Percentiles rank a stretch among this genome's conserved stretches.
These are phyloP conservation scores for Fusarium sambucinum DNA, from an alignment of 2,329 filamentous ascomycete species.

Conservation along the genomic window DNA sequence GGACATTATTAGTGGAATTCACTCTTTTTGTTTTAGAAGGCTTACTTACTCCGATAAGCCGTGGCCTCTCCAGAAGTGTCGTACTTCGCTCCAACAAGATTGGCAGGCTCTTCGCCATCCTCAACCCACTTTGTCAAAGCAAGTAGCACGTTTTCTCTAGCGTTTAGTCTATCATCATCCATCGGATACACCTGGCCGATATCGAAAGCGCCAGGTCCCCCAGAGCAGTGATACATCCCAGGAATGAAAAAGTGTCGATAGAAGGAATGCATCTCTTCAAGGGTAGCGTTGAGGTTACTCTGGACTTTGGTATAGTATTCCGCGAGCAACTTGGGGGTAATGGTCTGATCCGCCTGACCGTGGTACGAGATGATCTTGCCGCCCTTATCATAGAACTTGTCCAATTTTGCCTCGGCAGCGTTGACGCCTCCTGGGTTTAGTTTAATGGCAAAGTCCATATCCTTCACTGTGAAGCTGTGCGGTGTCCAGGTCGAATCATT, in stretches of 20 bases:
- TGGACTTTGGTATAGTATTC: conserved; percentile 18
- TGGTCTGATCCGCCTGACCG: conserved; percentile 12
- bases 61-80: background rate
- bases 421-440: conserved; percentile 13
- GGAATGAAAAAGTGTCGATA: conserved; percentile 15
- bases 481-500: conserved; percentile 18
- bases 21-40: rapidly evolving
- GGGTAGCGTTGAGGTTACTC: conserved; percentile 1
- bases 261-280: conserved; percentile 4
- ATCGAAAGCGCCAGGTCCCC: conserved; percentile 7
- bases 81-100: conserved; percentile 4
- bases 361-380: conserved; percentile 19
- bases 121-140: conserved; percentile 17
- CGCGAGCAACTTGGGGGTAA: conserved; percentile 6
- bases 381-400: conserved; percentile 3
- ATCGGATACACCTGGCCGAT: conserved; percentile 13
- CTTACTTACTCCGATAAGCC: conserved; percentile 5
- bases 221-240: conserved; percentile 16
- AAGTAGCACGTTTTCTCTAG: background rate
- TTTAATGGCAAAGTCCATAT: conserved; percentile 18
- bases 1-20: background rate
- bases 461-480: conserved; percentile 4
- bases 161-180: background rate
- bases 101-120: background rate
- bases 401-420: background rate